Percentiles rank a stretch among this genome's conserved stretches.
Evolutionary conservation across 768 basidiomycete genomes (phyloP).

Genomic region (Mycena kentingensis): DNA sequence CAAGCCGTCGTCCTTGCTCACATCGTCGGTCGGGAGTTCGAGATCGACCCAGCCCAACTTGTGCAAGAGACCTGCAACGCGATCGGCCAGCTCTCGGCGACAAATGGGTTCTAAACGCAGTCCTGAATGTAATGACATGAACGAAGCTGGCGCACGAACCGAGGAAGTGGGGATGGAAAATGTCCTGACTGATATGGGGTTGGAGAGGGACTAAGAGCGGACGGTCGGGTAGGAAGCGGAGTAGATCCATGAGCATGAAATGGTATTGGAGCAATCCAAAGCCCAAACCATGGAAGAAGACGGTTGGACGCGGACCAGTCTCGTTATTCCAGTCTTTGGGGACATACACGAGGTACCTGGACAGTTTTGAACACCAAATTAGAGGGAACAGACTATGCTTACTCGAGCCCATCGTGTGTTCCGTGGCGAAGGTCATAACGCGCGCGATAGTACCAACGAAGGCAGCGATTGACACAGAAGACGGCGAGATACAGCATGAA

Average conservation of each 20-base stretch:
- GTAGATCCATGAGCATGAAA: slow-evolving; percentile 58
- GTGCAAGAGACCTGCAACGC: slow-evolving; percentile 57
- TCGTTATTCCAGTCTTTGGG: slow-evolving; percentile 66
- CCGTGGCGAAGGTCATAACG: slow-evolving; percentile 46
- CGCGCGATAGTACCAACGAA: slow-evolving; percentile 47
- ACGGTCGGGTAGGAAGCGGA: slow-evolving; percentile 57
- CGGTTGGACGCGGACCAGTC: slow-evolving; percentile 64
- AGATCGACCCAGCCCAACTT: slow-evolving; percentile 64
- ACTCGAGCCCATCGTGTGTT: slow-evolving; percentile 71
- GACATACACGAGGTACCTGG: slow-evolving; percentile 73
- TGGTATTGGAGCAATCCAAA: slow-evolving; percentile 77
- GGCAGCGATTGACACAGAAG: slow-evolving; percentile 46
- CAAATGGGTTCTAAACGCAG: slow-evolving; percentile 52
- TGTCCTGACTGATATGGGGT: slow-evolving; percentile 82
- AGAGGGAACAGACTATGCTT: slow-evolving; percentile 28
- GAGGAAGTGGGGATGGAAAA: slow-evolving; percentile 77
- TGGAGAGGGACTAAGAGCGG: slow-evolving; percentile 79
- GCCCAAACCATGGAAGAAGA: slow-evolving; percentile 89
- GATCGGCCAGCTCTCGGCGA: slow-evolving; percentile 58
- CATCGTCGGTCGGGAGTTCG: slow-evolving; percentile 24
- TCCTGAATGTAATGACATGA: too few species aligned
- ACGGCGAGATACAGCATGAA: slow-evolving; percentile 61
- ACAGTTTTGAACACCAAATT: slow-evolving; percentile 1
- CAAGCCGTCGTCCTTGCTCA: slow-evolving; percentile 28
- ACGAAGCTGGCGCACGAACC: not conserved